phyloP scores from a whole-genome alignment of 257 asterid species.

The Scutellaria galericulata region DNA sequence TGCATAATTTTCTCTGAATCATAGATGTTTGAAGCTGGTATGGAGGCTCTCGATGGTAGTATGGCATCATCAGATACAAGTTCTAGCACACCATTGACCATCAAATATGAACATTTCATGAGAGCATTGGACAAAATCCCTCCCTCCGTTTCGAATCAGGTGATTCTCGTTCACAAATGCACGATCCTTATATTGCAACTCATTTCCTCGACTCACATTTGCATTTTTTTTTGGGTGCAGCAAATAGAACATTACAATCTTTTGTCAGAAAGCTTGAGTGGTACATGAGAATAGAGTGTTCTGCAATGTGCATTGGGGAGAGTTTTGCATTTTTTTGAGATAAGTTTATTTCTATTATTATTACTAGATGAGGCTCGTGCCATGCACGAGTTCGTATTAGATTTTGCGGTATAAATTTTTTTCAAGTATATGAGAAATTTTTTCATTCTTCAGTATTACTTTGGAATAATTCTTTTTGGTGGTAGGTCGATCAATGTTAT shows the following conservation, averaged over 20 bases:
- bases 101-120: conserved; percentile 64
- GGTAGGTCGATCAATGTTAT: no score
- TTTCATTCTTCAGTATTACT: no score
- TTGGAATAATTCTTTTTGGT: no score
- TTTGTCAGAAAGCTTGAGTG: conserved; percentile 51
- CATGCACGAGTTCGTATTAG: no score
- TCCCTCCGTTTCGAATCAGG: conserved; percentile 75
- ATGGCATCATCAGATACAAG: conserved; percentile 32
- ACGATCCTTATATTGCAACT: neutral
- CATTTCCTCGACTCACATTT: conserved; percentile 8
- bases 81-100: conserved; percentile 41
- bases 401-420: no score
- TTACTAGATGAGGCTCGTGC: no score
- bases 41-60: conserved; percentile 63
- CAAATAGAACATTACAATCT: conserved; percentile 60
- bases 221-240: conserved; percentile 52
- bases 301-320: conserved; percentile 4
- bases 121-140: conserved; percentile 59
- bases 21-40: conserved; percentile 72
- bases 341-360: no score
- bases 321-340: neutral
- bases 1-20: neutral
- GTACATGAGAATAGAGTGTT: conserved; percentile 31
- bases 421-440: no score
- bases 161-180: conserved; percentile 21